phyloP scores from a whole-genome alignment of 495 filamentous ascomycete genomes.

The Neurospora sp. region DNA sequence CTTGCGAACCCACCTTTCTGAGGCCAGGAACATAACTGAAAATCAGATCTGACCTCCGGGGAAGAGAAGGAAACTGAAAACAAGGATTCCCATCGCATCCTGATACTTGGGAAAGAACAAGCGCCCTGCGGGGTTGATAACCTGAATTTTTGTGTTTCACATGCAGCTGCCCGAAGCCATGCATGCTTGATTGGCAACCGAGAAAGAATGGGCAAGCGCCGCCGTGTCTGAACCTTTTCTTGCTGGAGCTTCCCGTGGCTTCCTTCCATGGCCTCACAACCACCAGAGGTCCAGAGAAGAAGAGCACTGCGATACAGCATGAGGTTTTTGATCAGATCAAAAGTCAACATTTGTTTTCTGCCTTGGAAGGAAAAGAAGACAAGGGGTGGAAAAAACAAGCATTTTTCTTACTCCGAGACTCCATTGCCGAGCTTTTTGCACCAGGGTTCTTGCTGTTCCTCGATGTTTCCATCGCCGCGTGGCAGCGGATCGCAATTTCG shows the following conservation, averaged over 20 bases:
- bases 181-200: background rate
- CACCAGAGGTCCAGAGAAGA: background rate
- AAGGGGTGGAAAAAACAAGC: background rate
- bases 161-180: background rate
- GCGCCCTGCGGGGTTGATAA: background rate
- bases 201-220: background rate
- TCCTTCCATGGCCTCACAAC: background rate
- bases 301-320: background rate
- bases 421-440: background rate
- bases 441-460: background rate
- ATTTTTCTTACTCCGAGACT: background rate
- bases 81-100: background rate
- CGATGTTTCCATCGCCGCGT: background rate
- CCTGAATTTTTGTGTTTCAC: background rate
- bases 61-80: background rate
- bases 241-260: no score
- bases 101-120: background rate
- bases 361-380: background rate
- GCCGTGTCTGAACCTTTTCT: no score
- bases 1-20: background rate
- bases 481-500: background rate
- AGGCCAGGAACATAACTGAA: background rate
- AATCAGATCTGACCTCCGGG: background rate
- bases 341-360: background rate
- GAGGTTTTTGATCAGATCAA: no score